phyloP scores from a whole-genome alignment of 352 stramenopile species.

The Pythium monospermum region DNA sequence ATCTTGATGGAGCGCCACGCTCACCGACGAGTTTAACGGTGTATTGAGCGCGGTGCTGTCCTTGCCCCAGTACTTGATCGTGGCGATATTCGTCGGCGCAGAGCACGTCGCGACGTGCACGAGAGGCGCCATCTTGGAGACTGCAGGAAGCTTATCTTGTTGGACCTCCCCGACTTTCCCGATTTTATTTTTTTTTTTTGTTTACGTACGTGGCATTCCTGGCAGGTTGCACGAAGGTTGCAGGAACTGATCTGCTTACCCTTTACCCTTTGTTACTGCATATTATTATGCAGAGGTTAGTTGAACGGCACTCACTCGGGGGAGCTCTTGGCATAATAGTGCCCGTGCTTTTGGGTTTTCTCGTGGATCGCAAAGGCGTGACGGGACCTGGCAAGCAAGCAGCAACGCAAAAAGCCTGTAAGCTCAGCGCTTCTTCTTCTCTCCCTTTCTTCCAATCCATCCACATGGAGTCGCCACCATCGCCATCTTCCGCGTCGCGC shows the following conservation, averaged over 20 bases:
- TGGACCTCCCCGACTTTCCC: too few relatives aligned
- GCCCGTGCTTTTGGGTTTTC: conserved; percentile 4
- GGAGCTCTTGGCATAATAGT: conserved; percentile 20
- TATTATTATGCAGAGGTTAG: background rate
- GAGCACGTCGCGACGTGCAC: conserved; percentile 82
- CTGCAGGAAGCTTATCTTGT: background rate
- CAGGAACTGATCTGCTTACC: too few relatives aligned
- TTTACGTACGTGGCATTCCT: too few relatives aligned
- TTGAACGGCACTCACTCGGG: conserved; percentile 9
- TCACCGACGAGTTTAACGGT: conserved; percentile 96
- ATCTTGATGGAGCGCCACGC: conserved; percentile 94
- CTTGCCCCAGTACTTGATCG: conserved; percentile 99
- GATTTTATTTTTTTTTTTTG: too few relatives aligned
- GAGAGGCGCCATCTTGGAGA: conserved; percentile 1
- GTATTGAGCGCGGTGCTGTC: conserved; percentile 89
- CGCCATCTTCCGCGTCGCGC: conserved; percentile 30
- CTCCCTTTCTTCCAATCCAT: background rate
- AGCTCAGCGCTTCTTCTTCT: background rate
- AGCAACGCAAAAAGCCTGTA: too few relatives aligned
- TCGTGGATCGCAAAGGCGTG: conserved; percentile 21
- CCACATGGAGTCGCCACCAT: conserved; percentile 27
- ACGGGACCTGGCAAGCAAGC: too few relatives aligned
- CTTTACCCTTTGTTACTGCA: background rate
- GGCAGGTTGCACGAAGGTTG: too few relatives aligned
- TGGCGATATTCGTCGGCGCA: conserved; percentile 97